phyloP scores from a whole-genome alignment of 495 filamentous ascomycete genomes.

The Beverwykella pulmonaria region DNA sequence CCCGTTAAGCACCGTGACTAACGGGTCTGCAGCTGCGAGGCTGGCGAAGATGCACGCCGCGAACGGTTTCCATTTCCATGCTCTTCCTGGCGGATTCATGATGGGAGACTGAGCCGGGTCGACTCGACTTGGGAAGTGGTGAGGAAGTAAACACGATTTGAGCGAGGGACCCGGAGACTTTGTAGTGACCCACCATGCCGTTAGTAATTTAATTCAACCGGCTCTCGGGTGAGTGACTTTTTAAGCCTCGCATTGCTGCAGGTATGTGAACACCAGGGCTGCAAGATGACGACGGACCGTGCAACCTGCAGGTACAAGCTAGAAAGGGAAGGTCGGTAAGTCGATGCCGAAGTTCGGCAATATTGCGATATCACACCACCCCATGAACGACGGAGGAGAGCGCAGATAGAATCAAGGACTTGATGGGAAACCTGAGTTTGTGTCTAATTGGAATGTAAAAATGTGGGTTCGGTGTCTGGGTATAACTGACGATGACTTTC shows the following conservation, averaged over 20 bases:
- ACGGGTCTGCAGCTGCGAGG: conserved; percentile 18
- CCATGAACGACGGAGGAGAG: background rate
- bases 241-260: background rate
- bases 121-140: background rate
- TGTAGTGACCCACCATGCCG: background rate
- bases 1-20: conserved; percentile 31
- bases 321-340: background rate
- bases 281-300: background rate
- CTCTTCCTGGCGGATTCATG: background rate
- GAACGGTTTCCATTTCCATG: background rate
- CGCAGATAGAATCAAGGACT: background rate
- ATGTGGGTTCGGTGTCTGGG: background rate
- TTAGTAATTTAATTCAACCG: background rate
- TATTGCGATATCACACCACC: background rate
- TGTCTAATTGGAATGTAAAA: background rate
- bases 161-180: background rate
- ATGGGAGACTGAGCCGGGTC: background rate
- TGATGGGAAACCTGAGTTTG: no score
- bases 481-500: background rate
- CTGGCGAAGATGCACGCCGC: background rate
- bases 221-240: background rate
- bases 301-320: conserved; percentile 17
- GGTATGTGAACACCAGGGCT: background rate
- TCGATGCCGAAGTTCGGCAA: conserved; percentile 7
- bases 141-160: background rate